Base-by-base conservation (phyloP, 306 rosid species). In the Trifolium fragiferum region DNA sequence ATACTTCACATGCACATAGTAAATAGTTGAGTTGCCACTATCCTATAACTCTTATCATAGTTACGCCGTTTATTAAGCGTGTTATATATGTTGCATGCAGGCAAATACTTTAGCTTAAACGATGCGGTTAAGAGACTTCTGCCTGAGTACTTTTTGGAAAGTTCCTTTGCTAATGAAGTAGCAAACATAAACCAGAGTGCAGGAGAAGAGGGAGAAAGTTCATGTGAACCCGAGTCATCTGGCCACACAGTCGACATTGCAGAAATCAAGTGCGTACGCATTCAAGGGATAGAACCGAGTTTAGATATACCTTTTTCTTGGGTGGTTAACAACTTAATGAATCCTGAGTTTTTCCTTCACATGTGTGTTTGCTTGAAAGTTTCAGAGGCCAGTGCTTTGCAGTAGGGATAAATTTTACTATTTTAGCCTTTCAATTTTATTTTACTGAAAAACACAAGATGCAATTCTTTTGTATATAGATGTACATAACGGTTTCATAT, bases 231-330 rank as follows among this genome's bases (percentile, higher is more conserved):
- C 4, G 71, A 37, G 2, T 65, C 82, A 67, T 75, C 77, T 61
- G 57, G 68, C 68, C 5, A 25, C 41, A 40, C 77, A n/a, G 49
- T 7, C 12, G 84, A 77, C 67, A 77, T 65, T 76, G 83, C 87
- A 3, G 85, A 86, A 75, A 90, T 91, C 78, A 92, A 86, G 81
- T 83, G 89, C 15, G 83, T 94, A 20, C 92, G 99, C 79, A 87
- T 94, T 83, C 99, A 94, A 92, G 99, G 99, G 68, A 94, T 94
- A 82, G 88, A 92, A 74, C 99, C 97, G n/a, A 86, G 67, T 65
- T 76, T 86, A 80, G 88, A 87, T 75, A 88, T 88, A 88, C 99
- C 99, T 7, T 94, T 94, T 77, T 79, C 90, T 70, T 94, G 99
- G 99, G 90, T 94, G 49, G 96, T 86, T 68, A 86, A 80, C 65